Percentiles rank a stretch among this genome's conserved stretches.
Conservation (phyloP, 78 protist genomes). For the slime mould (Dictyostelium discoideum) region DNA sequence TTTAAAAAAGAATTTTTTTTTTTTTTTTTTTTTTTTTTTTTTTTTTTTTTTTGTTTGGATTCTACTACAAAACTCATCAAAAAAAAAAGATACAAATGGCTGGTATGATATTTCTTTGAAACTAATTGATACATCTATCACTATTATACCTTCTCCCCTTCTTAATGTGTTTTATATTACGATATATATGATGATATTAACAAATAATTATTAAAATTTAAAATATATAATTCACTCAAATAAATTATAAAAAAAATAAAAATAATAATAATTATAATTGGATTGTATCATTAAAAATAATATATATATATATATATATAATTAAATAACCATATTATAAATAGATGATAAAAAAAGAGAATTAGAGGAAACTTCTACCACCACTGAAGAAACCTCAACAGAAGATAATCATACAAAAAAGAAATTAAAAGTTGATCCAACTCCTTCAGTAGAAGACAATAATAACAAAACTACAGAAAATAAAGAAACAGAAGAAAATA, state of each 20-base stretch:
- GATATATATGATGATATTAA: not conserved
- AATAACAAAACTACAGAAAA: not conserved
- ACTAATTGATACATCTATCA: not conserved
- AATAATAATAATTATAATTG: not conserved
- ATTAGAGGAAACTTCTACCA: conserved; percentile 1
- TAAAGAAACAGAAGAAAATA: not conserved
- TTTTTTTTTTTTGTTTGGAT: not conserved
- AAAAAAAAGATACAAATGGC: not conserved
- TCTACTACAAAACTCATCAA: not conserved
- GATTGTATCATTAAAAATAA: not conserved
- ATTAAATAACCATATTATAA: too few relatives aligned
- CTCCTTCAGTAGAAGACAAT: not conserved
- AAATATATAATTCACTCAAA: not conserved
- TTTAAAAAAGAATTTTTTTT: not conserved
- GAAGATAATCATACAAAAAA: not conserved
- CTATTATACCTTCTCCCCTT: not conserved
- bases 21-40: conserved; percentile 3
- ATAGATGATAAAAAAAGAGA: conserved; percentile 22
- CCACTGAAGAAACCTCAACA: not conserved
- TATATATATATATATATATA: too few relatives aligned
- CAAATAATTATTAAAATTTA: not conserved
- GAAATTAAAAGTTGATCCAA: conserved; percentile 3
- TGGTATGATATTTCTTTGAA: not conserved
- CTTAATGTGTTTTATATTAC: not conserved
- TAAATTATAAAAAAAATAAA: not conserved